phyloP scores from a whole-genome alignment of 2,329 filamentous ascomycete genomes.

The Escovopsis weberi region DNA sequence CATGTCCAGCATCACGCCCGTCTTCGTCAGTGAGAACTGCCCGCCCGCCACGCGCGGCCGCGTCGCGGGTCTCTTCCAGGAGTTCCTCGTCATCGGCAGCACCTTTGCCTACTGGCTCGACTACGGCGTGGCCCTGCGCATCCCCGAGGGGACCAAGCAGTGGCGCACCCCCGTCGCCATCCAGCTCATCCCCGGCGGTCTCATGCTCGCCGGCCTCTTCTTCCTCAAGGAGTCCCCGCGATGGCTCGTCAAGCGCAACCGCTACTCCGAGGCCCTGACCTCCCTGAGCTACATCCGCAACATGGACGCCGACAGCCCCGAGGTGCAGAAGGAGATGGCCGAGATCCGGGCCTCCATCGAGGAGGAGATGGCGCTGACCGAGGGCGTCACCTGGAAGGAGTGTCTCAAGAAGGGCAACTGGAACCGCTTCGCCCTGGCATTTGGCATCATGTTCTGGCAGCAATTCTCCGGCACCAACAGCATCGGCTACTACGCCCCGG shows the following conservation, averaged over 20 bases:
- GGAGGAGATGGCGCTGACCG: constrained; percentile 29
- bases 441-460: too few species aligned
- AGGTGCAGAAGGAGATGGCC: constrained; percentile 13
- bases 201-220: constrained; percentile 33
- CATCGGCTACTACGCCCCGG: constrained; percentile 16
- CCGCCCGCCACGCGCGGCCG: constrained; percentile 30
- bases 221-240: constrained; percentile 31
- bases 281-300: constrained; percentile 34
- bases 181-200: constrained; percentile 31
- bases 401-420: constrained; percentile 9
- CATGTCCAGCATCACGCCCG: constrained; percentile 25
- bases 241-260: constrained; percentile 31
- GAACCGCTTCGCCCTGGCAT: too few species aligned
- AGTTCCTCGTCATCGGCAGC: constrained; percentile 29
- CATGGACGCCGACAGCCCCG: constrained; percentile 23
- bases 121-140: constrained; percentile 28
- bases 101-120: constrained; percentile 30
- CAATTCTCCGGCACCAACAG: too few species aligned
- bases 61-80: constrained; percentile 29
- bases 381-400: constrained; percentile 32
- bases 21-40: constrained; percentile 30
- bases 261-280: constrained; percentile 29
- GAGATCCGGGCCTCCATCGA: constrained; percentile 31
- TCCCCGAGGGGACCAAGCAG: constrained; percentile 24
- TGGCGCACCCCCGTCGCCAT: constrained; percentile 36